Percentiles rank a stretch among this genome's conserved stretches.
These are phyloP conservation scores for Pseudogymnoascus verrucosus DNA, from an alignment of 2,329 filamentous ascomycete genomes.

Conservation along the genomic window DNA sequence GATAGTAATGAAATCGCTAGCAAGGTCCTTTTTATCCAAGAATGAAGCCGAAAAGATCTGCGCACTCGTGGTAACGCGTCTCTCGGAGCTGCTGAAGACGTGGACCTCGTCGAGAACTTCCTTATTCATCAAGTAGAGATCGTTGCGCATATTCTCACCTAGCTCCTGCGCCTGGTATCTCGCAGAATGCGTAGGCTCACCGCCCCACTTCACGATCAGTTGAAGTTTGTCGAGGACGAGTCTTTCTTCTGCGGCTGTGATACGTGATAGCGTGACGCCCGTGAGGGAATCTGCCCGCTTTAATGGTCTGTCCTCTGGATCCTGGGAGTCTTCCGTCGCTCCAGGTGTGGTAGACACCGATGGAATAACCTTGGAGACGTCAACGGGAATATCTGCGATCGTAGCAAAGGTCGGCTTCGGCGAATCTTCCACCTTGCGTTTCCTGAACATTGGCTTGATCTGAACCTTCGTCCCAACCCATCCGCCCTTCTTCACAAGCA, in stretches of 20 bases:
- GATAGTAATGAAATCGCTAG: conserved; percentile 78
- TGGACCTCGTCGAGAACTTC: conserved; percentile 88
- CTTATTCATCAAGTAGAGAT: conserved; percentile 84
- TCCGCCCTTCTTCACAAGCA: conserved; percentile 81
- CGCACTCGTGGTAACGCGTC: conserved; percentile 88
- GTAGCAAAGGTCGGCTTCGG: conserved; percentile 13
- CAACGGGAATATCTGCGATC: neutral
- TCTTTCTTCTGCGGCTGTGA: conserved; percentile 87
- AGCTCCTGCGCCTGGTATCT: conserved; percentile 94
- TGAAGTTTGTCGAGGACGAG: conserved; percentile 92
- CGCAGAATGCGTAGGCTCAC: conserved; percentile 94
- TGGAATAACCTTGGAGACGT: neutral
- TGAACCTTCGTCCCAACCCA: conserved; percentile 98
- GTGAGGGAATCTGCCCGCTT: conserved; percentile 77
- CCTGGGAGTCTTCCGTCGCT: conserved; percentile 13
- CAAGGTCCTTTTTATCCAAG: conserved; percentile 75
- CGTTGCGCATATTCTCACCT: conserved; percentile 91
- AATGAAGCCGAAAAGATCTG: conserved; percentile 94
- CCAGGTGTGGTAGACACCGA: neutral
- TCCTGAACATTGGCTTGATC: conserved; percentile 98
- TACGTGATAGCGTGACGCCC: conserved; percentile 85
- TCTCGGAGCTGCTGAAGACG: conserved; percentile 91
- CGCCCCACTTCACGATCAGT: conserved; percentile 97
- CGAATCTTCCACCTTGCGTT: conserved; percentile 62
- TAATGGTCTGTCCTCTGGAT: conserved; percentile 38